Evolutionary conservation across 1,139 yeast species (phyloP).

Genomic region (Debaryomyces nepalensis): DNA sequence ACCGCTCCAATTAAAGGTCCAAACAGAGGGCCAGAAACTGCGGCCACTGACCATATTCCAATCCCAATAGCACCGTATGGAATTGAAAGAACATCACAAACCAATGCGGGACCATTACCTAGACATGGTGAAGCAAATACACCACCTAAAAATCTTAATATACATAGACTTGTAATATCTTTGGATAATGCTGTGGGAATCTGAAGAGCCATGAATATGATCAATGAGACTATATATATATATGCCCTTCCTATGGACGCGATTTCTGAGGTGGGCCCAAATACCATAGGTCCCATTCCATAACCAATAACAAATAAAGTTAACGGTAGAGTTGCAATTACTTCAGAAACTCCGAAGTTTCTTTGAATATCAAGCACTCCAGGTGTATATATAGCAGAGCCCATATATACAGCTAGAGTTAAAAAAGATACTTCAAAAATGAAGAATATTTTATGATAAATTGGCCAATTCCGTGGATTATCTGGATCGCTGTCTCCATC

Average conservation of each 20-base stretch:
- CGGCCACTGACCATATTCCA: constrained; percentile 41
- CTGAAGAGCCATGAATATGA: constrained; percentile 38
- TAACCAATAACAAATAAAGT: constrained; percentile 44
- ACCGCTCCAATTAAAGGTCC: constrained; percentile 45
- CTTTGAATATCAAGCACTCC: constrained; percentile 41
- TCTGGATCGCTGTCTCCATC: constrained; percentile 59
- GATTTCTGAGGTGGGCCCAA: constrained; percentile 44
- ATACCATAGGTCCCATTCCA: constrained; percentile 45
- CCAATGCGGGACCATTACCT: constrained; percentile 42
- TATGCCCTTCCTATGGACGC: constrained; percentile 57
- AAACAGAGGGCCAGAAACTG: constrained; percentile 41
- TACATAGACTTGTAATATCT: constrained; percentile 35
- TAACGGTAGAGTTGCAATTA: constrained; percentile 39
- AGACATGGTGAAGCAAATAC: constrained; percentile 40
- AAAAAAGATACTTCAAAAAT: constrained; percentile 46
- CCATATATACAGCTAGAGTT: constrained; percentile 61
- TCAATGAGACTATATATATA: constrained; percentile 35
- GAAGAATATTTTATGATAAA: constrained; percentile 39
- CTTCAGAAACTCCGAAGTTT: constrained; percentile 31
- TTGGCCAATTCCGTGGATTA: constrained; percentile 62
- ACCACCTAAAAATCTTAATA: constrained; percentile 38
- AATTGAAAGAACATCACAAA: constrained; percentile 30
- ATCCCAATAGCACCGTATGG: constrained; percentile 39
- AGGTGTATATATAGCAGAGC: constrained; percentile 65
- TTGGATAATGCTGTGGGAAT: constrained; percentile 38